Evolutionary conservation across 2,329 filamentous ascomycete genomes (phyloP).

Genomic region (Stagonosporopsis rhizophila): DNA sequence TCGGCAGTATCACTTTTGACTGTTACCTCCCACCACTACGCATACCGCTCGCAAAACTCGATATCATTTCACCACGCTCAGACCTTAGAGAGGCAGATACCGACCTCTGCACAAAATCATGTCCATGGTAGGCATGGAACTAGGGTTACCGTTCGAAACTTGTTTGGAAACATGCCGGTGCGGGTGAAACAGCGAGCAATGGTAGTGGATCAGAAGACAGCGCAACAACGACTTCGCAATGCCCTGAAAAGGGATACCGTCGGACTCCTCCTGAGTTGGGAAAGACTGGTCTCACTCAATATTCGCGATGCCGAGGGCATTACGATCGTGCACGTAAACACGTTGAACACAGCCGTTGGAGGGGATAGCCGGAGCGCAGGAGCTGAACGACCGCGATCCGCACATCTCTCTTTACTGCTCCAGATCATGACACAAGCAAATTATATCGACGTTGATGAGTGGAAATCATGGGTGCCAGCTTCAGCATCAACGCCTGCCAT

Average conservation of each 20-base stretch:
- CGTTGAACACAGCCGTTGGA: not conserved
- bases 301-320: slow-evolving; percentile 61
- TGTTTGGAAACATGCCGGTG: slow-evolving; percentile 92
- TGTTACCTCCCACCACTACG: slow-evolving; percentile 73
- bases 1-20: slow-evolving; percentile 77
- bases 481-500: slow-evolving; percentile 70
- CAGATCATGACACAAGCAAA: slow-evolving; percentile 70
- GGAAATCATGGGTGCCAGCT: slow-evolving; percentile 71
- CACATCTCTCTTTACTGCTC: slow-evolving; percentile 31
- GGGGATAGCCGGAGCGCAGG: not conserved
- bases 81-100: slow-evolving; percentile 68
- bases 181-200: slow-evolving; percentile 79
- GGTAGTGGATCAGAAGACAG: slow-evolving; percentile 56
- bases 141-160: slow-evolving; percentile 74
- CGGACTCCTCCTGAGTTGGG: slow-evolving; percentile 75
- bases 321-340: slow-evolving; percentile 46
- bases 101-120: slow-evolving; percentile 65
- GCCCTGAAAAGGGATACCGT: slow-evolving; percentile 65
- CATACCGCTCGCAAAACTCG: slow-evolving; percentile 67
- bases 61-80: slow-evolving; percentile 75
- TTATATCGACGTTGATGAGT: slow-evolving; percentile 62
- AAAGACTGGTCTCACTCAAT: slow-evolving; percentile 61
- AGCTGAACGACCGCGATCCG: slow-evolving; percentile 20
- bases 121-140: slow-evolving; percentile 72
- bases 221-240: slow-evolving; percentile 71